Conservation (phyloP, 129 eudicot species). For the Flaveria ramosissima region DNA sequence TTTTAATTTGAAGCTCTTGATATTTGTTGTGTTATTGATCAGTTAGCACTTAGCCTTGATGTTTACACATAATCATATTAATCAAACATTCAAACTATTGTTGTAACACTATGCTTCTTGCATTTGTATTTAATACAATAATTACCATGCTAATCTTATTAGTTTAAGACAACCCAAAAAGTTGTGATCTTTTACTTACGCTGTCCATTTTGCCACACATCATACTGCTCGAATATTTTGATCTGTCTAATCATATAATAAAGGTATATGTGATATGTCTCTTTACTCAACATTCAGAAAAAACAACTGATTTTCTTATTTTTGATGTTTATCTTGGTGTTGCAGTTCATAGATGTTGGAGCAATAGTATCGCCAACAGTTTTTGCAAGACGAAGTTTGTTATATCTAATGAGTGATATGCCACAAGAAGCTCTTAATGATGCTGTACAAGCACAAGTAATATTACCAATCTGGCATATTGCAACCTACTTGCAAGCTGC, state of each 20-base stretch:
- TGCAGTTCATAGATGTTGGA: slow-evolving; percentile 86
- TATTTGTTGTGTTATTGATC: too few relatives aligned
- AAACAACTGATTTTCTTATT: neutral
- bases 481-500: slow-evolving; percentile 90
- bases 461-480: slow-evolving; percentile 87
- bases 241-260: neutral
- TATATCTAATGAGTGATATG: slow-evolving; percentile 71
- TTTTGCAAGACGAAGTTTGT: slow-evolving; percentile 86
- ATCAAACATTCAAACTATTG: too few relatives aligned
- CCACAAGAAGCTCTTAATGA: slow-evolving; percentile 86
- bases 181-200: neutral
- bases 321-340: slow-evolving; percentile 9
- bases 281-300: neutral
- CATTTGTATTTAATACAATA: neutral
- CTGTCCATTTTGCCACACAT: neutral
- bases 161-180: neutral
- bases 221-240: too few relatives aligned
- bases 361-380: slow-evolving; percentile 90
- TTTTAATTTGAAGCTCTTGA: too few relatives aligned
- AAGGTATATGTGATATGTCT: neutral
- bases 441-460: slow-evolving; percentile 90
- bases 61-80: too few relatives aligned
- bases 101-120: too few relatives aligned
- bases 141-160: neutral
- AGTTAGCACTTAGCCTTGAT: too few relatives aligned